These are phyloP conservation scores for Gynandropsis gynandra DNA, from an alignment of 345 rosid genomes.

Conservation along the genomic window DNA sequence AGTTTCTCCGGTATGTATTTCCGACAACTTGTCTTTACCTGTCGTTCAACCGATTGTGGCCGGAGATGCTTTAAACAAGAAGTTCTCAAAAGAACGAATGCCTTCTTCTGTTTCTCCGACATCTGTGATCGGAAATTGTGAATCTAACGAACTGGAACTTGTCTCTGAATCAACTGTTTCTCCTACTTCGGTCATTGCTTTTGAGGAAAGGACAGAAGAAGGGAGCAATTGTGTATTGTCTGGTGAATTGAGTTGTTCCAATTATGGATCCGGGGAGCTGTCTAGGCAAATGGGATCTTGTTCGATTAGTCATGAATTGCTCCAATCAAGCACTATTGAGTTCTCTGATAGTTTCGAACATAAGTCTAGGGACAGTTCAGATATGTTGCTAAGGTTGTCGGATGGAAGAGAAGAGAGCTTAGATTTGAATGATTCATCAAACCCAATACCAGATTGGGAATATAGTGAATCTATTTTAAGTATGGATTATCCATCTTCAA, in stretches of 20 bases:
- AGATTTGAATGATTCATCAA: constrained; percentile 46
- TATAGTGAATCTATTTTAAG: constrained; percentile 79
- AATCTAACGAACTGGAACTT: constrained; percentile 20
- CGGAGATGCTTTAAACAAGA: constrained; percentile 34
- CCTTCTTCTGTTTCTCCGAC: constrained; percentile 37
- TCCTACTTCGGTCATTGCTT: constrained; percentile 55
- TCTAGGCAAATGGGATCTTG: constrained; percentile 30
- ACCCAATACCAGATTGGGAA: constrained; percentile 55
- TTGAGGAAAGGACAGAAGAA: constrained; percentile 37
- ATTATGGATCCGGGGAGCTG: constrained; percentile 51
- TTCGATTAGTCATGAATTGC: constrained; percentile 33
- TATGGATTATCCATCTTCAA: constrained; percentile 78
- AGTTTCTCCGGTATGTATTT: constrained; percentile 53
- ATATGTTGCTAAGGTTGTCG: constrained; percentile 34
- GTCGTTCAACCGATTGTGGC: constrained; percentile 72
- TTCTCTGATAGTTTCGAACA: constrained; percentile 63
- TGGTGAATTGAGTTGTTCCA: constrained; percentile 53
- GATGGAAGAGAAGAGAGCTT: constrained; percentile 34
- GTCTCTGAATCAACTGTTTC: constrained; percentile 53
- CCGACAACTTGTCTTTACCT: constrained; percentile 55
- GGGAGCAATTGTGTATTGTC: constrained; percentile 41
- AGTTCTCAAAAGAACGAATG: constrained; percentile 38
- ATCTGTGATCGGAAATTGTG: constrained; percentile 30
- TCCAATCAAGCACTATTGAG: constrained; percentile 32
- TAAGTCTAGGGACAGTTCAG: constrained; percentile 49